Percentiles rank a stretch among this genome's conserved stretches.
Evolutionary conservation across 2,329 filamentous ascomycete species (phyloP).

Genomic region (Pseudocercospora vitis): DNA sequence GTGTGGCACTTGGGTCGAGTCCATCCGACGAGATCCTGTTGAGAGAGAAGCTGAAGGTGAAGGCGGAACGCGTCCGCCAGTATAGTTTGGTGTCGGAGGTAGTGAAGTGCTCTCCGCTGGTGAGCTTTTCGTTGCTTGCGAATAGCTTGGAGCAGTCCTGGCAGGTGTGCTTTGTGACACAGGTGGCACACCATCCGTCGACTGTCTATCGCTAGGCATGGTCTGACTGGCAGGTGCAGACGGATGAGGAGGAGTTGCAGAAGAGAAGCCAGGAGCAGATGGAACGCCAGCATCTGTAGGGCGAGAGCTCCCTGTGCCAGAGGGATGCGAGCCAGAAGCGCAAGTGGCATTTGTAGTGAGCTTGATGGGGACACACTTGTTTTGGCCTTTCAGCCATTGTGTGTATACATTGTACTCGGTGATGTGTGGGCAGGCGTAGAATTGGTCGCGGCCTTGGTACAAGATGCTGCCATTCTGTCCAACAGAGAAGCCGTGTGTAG

Average conservation of each 20-base stretch:
- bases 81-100: background rate
- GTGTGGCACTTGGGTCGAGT: too few relatives aligned
- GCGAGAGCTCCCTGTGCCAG: slow-evolving; percentile 5
- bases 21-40: too few relatives aligned
- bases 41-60: too few relatives aligned
- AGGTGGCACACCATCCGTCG: background rate
- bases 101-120: slow-evolving; percentile 9
- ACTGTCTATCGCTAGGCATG: background rate
- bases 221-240: slow-evolving; percentile 5
- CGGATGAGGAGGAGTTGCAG: slow-evolving; percentile 8
- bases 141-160: slow-evolving; percentile 1
- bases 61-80: background rate
- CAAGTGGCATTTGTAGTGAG: slow-evolving; percentile 21
- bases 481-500: slow-evolving; percentile 21
- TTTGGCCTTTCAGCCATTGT: slow-evolving; percentile 16
- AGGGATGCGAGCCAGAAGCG: slow-evolving; percentile 4
- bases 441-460: slow-evolving; percentile 20
- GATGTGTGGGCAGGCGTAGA: slow-evolving; percentile 22
- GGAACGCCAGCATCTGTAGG: slow-evolving; percentile 4
- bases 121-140: slow-evolving; percentile 1
- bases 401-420: slow-evolving; percentile 26
- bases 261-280: slow-evolving; percentile 13
- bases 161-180: background rate
- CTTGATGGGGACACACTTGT: slow-evolving; percentile 22
- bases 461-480: slow-evolving; percentile 18